Percentiles rank a stretch among this genome's conserved stretches.
These are phyloP conservation scores for Knufia fluminis DNA, from an alignment of 2,329 filamentous ascomycete genomes.

Conservation along the genomic window DNA sequence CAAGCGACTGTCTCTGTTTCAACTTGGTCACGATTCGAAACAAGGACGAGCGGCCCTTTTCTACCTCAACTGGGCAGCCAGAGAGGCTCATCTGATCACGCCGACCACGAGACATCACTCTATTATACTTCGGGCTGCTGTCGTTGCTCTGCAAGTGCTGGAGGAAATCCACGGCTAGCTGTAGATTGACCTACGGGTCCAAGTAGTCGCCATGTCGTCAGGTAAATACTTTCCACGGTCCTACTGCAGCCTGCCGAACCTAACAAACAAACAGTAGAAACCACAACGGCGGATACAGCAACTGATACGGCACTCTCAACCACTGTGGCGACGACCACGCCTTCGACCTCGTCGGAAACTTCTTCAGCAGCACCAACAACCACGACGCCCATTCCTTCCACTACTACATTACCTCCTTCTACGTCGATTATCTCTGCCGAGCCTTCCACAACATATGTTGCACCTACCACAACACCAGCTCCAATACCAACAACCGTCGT, in stretches of 20 bases:
- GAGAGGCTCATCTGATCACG: neutral
- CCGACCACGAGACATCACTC: neutral
- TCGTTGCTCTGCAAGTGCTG: neutral
- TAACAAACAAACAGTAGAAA: neutral
- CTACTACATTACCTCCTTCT: slow-evolving; percentile 20
- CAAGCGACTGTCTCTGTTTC: slow-evolving; percentile 3
- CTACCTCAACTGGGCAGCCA: neutral
- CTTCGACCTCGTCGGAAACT: no score
- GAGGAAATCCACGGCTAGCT: neutral
- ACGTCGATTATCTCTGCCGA: slow-evolving; percentile 9
- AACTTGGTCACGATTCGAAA: neutral
- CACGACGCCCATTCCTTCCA: slow-evolving; percentile 15
- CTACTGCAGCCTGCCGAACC: neutral
- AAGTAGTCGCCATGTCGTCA: slow-evolving; percentile 2
- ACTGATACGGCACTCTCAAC: neutral
- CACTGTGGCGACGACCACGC: slow-evolving; percentile 1
- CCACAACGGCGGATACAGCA: neutral
- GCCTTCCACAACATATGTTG: slow-evolving; percentile 7
- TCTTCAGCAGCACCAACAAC: slow-evolving; percentile 2
- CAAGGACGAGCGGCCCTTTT: neutral
- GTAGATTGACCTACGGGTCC: neutral
- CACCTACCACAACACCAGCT: neutral
- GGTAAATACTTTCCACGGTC: neutral
- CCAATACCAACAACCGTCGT: slow-evolving; percentile 14
- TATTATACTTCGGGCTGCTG: neutral